These are phyloP conservation scores for Fusarium penzigii DNA, from an alignment of 2,329 filamentous ascomycete genomes.

Conservation along the genomic window DNA sequence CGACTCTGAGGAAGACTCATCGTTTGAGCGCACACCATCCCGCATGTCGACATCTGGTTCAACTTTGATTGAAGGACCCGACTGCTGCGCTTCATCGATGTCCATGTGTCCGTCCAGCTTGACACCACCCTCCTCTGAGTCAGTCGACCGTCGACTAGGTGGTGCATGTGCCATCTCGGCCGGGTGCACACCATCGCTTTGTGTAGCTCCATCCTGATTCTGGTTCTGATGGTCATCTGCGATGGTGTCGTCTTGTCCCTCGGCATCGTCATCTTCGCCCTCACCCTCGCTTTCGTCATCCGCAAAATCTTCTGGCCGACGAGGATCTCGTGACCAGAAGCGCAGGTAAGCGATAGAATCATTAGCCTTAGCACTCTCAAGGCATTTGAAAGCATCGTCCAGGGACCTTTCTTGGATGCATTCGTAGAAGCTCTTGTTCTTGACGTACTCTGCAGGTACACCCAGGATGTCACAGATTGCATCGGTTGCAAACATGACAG, in stretches of 20 bases:
- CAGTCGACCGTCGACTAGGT: slow-evolving; percentile 36
- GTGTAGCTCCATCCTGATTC: background rate
- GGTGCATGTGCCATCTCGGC: slow-evolving; percentile 5
- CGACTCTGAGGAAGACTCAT: slow-evolving; percentile 13
- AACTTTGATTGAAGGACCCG: slow-evolving; percentile 36
- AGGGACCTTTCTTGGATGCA: slow-evolving; percentile 80
- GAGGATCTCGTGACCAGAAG: slow-evolving; percentile 80
- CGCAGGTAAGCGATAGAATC: slow-evolving; percentile 89
- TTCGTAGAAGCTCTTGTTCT: slow-evolving; percentile 82
- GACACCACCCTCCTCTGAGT: slow-evolving; percentile 49
- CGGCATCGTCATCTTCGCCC: slow-evolving; percentile 15
- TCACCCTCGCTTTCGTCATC: slow-evolving; percentile 46
- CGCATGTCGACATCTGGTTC: slow-evolving; percentile 34
- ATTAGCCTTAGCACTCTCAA: slow-evolving; percentile 86
- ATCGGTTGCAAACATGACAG: slow-evolving; percentile 84
- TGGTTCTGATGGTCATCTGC: slow-evolving; percentile 1
- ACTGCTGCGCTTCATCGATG: slow-evolving; percentile 34
- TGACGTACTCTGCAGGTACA: slow-evolving; percentile 66
- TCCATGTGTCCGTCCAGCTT: slow-evolving; percentile 46
- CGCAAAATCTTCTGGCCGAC: slow-evolving; percentile 54
- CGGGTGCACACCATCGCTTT: background rate
- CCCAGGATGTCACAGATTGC: slow-evolving; percentile 76
- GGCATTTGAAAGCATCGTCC: slow-evolving; percentile 71
- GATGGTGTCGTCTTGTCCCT: slow-evolving; percentile 3
- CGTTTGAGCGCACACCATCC: slow-evolving; percentile 4